These are phyloP conservation scores for Mycena polygramma DNA, from an alignment of 768 basidiomycete genomes.

Conservation along the genomic window DNA sequence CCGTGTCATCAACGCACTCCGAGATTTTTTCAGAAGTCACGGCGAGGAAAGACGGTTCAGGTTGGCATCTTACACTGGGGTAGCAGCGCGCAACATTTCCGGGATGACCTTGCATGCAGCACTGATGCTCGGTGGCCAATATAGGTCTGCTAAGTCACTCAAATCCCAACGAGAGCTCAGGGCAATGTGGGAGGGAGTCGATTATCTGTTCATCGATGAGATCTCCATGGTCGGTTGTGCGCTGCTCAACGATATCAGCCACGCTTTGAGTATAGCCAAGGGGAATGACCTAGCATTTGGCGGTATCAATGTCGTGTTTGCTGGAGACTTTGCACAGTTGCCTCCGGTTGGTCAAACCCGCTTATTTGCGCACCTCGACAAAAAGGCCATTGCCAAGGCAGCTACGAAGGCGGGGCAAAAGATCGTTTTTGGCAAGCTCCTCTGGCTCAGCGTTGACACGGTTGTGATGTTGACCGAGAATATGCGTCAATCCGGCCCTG, in stretches of 20 bases:
- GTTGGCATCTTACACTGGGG: conserved; percentile 51
- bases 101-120: conserved; percentile 58
- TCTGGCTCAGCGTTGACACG: no score
- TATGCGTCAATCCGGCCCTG: no score
- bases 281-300: conserved; percentile 49
- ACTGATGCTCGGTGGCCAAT: conserved; percentile 29
- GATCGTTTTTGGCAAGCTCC: no score
- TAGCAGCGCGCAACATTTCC: conserved; percentile 53
- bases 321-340: conserved; percentile 59
- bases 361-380: no score
- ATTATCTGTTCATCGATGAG: conserved; percentile 55
- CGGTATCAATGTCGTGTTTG: conserved; percentile 57
- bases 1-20: conserved; percentile 40
- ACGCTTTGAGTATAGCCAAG: conserved; percentile 49
- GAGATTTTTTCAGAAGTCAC: conserved; percentile 30
- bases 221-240: conserved; percentile 55
- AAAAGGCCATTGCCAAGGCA: no score
- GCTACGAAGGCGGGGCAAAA: no score
- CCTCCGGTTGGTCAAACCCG: conserved; percentile 49
- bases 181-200: conserved; percentile 54
- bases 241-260: conserved; percentile 47
- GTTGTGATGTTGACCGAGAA: no score
- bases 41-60: conserved; percentile 43
- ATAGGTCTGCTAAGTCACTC: conserved; percentile 7
- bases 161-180: conserved; percentile 34